These are phyloP conservation scores for Cenchrus fungigraminus DNA, from an alignment of 176 grass and related monocot species.

Conservation along the genomic window DNA sequence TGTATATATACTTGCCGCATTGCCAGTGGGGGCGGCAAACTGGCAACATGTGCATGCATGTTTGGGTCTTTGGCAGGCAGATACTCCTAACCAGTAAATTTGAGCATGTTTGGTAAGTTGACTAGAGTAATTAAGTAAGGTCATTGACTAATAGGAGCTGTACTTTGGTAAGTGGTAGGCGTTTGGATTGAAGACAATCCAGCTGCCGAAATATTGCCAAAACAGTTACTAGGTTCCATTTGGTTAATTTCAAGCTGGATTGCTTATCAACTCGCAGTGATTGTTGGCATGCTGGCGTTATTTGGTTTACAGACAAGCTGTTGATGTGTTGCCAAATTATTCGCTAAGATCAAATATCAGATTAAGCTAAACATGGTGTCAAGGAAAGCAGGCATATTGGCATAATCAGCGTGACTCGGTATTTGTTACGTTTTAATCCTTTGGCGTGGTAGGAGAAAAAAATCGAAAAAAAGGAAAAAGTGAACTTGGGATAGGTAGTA, in stretches of 20 bases:
- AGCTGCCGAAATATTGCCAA: not conserved
- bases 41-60: not conserved
- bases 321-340: not conserved
- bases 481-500: too few species aligned
- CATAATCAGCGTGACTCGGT: too few species aligned
- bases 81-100: not conserved
- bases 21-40: not conserved
- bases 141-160: not conserved
- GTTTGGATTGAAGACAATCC: not conserved
- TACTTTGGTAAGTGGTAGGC: not conserved
- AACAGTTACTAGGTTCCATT: not conserved
- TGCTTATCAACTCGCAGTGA: not conserved
- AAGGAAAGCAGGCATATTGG: too few species aligned
- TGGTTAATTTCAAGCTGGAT: not conserved
- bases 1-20: not conserved
- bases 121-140: too few species aligned
- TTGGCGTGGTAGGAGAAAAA: too few species aligned
- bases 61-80: not conserved
- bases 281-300: not conserved
- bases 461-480: too few species aligned
- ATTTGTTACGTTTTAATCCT: too few species aligned
- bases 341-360: too few species aligned
- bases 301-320: not conserved
- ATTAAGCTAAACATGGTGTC: too few species aligned
- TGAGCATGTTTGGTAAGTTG: not conserved